phyloP scores from a whole-genome alignment of 768 basidiomycete species.

The Tricholoma matsutake region DNA sequence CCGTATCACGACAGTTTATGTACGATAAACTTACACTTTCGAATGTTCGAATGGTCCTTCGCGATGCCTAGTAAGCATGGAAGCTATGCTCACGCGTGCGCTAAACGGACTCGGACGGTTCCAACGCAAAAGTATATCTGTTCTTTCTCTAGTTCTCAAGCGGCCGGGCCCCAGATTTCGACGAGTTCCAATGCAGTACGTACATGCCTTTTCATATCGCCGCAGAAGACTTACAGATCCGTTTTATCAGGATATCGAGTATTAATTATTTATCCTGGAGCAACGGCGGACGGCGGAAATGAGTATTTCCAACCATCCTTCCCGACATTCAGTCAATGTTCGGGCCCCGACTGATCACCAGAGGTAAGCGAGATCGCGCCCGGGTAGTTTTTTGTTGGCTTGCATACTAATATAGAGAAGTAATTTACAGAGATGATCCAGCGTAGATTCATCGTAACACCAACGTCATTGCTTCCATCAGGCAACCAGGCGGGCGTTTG shows the following conservation, averaged over 20 bases:
- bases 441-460: background rate
- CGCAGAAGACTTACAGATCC: background rate
- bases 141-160: constrained; percentile 11
- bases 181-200: background rate
- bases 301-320: background rate
- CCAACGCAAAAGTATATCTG: background rate
- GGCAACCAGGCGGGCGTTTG: background rate
- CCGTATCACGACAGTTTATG: constrained; percentile 26
- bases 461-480: background rate
- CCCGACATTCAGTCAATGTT: background rate
- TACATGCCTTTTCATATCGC: background rate
- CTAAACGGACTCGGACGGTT: background rate
- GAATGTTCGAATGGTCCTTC: background rate
- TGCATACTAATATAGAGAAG: background rate
- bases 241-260: background rate
- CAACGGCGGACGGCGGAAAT: background rate
- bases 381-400: background rate
- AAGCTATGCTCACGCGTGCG: background rate
- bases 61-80: background rate
- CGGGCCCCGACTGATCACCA: background rate
- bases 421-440: background rate
- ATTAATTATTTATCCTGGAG: background rate
- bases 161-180: constrained; percentile 2
- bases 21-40: constrained; percentile 19
- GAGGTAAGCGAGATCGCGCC: background rate